Conservation (phyloP, 208 protist species). For the Crithidia bombi region DNA sequence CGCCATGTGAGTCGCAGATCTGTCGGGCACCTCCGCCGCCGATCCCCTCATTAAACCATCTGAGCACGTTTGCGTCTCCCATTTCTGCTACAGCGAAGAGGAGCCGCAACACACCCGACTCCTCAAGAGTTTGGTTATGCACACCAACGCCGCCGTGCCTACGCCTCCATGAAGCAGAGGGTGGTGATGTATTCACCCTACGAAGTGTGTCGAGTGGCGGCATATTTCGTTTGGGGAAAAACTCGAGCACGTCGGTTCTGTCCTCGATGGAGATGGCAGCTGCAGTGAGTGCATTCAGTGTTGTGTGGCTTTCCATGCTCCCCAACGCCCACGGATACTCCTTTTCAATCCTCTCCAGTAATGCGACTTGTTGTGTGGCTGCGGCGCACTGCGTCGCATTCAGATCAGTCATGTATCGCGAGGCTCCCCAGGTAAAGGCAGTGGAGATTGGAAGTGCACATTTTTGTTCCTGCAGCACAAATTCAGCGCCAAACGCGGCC, state of each 20-base stretch:
- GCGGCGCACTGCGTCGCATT: constrained; percentile 42
- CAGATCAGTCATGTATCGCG: constrained; percentile 22
- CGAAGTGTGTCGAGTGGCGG: background rate
- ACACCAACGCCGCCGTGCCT: background rate
- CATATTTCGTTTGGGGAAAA: constrained; percentile 34
- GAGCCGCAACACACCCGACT: constrained; percentile 19
- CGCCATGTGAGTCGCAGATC: constrained; percentile 33
- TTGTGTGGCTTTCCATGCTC: background rate
- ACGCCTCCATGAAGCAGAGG: background rate
- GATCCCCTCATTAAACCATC: constrained; percentile 39
- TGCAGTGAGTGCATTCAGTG: constrained; percentile 12
- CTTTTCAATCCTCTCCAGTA: constrained; percentile 50
- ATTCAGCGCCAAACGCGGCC: constrained; percentile 20
- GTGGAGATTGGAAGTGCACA: background rate
- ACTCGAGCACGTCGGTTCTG: constrained; percentile 32
- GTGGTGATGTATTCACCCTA: background rate
- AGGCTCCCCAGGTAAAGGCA: constrained; percentile 6
- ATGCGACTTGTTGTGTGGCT: constrained; percentile 34
- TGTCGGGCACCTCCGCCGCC: constrained; percentile 27
- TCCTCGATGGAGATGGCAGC: constrained; percentile 35
- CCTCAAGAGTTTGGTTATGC: constrained; percentile 1
- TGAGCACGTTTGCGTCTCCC: constrained; percentile 38
- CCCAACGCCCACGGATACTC: constrained; percentile 26
- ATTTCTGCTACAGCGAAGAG: constrained; percentile 53
- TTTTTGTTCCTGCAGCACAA: constrained; percentile 36